phyloP scores from a whole-genome alignment of 2,329 filamentous ascomycete genomes.

The Penicillium sp. region DNA sequence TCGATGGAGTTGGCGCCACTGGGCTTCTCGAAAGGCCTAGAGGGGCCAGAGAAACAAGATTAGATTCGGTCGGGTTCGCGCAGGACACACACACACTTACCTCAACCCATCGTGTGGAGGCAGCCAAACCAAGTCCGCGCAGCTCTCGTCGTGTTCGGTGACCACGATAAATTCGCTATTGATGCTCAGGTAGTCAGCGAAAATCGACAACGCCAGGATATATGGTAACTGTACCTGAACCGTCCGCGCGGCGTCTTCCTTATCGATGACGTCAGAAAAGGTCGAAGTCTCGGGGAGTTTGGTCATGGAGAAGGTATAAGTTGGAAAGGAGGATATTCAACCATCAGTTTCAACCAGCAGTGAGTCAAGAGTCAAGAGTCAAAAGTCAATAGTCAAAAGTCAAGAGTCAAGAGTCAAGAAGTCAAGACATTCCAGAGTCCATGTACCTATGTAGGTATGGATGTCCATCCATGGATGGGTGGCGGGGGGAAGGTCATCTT shows the following conservation, averaged over 20 bases:
- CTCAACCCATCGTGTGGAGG: slow-evolving; percentile 70
- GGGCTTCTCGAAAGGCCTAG: slow-evolving; percentile 56
- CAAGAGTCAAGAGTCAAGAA: not conserved
- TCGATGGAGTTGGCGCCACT: slow-evolving; percentile 51
- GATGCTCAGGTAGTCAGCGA: not conserved
- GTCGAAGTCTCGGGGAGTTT: not conserved
- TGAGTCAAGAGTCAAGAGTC: no score
- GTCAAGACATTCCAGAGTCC: no score
- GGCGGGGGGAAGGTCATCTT: not conserved
- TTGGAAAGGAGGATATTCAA: not conserved
- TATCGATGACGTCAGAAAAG: slow-evolving; percentile 21
- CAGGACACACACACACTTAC: slow-evolving; percentile 41
- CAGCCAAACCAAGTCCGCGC: slow-evolving; percentile 65
- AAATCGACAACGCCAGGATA: not conserved
- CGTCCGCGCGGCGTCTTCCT: slow-evolving; percentile 18
- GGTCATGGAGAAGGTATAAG: not conserved
- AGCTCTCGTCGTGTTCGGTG: slow-evolving; percentile 72
- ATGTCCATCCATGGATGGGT: no score
- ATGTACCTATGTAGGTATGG: no score
- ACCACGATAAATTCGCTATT: slow-evolving; percentile 72
- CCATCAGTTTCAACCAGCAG: no score
- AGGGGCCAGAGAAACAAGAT: not conserved
- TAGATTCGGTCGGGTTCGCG: not conserved
- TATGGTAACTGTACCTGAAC: slow-evolving; percentile 22
- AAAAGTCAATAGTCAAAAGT: not conserved